Evolutionary conservation across 169 alveolate genomes (phyloP), one percentile per base, ranked within the genome.

Genomic region (Plasmodium inui): DNA sequence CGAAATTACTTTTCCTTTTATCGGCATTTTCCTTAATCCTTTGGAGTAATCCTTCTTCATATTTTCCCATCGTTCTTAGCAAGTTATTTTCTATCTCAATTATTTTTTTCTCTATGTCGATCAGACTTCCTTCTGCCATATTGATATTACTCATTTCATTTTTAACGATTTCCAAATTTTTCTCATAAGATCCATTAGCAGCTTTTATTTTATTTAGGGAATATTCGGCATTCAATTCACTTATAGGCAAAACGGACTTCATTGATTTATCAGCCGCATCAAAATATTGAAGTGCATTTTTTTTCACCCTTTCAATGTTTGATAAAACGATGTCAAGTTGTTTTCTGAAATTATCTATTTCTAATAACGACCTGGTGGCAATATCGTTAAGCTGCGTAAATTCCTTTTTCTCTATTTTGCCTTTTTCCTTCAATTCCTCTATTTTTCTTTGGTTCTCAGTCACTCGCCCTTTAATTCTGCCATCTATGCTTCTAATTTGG

Each of bases 201-300:
- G 41, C 55, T 78, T 39, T 39, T 78, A 78, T 10, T 12, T 78
- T 46, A 8, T 37, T 19, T 26, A 78, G 10, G 72, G 84, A 78
- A 4, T 78, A 39, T 78, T 37, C 32, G 37, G 22, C 30, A 39
- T 41, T 28, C 50, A 78, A 41, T 78, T 78, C 37, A 14, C 70
- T 2, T 10, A 78, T 78, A 46, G 84, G n/a, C 50, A 39, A 78
- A 78, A 78, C 61, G 22, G 84, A 78, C 50, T 78, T 37, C 70
- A 78, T 78, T 17, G 84, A 37, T 78, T 32, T 39, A 28, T 78
- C 30, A 19, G 84, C 34, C 26, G n/a, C 26, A 39, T 78, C 30
- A 17, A 78, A 34, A 39, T 9, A 39, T 9, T 78, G 37, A 32
- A 6, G 37, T 41, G 32, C 30, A 61, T 78, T 78, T n/a, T 34